Percentiles rank a stretch among this genome's conserved stretches.
Conservation (phyloP, 169 alveolate species). For the Eimeria sp. region DNA sequence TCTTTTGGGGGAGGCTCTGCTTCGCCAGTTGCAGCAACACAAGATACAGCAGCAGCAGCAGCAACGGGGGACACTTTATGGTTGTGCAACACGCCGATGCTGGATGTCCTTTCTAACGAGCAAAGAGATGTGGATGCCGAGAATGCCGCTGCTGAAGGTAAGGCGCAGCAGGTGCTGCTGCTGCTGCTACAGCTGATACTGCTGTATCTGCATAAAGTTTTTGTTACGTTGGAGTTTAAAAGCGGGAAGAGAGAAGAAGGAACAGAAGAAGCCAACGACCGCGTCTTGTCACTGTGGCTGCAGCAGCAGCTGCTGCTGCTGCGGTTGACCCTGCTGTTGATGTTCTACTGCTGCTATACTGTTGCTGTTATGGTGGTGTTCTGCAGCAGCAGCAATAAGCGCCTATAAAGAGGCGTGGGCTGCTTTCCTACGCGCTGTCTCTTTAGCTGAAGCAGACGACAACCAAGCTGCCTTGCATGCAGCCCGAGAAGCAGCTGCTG, state of each 20-base stretch:
- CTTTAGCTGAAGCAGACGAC: not conserved
- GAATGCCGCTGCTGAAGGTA: not conserved
- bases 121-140: not conserved
- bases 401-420: conserved; percentile 41
- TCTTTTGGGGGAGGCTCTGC: not conserved
- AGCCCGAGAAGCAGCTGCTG: conserved; percentile 69
- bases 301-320: not conserved
- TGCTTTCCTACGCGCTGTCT: conserved; percentile 6
- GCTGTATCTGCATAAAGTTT: not conserved
- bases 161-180: not conserved
- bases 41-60: conserved; percentile 35
- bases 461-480: conserved; percentile 39
- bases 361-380: not conserved
- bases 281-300: not conserved
- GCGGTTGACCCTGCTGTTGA: not conserved
- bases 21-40: conserved; percentile 11
- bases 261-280: no score
- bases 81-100: not conserved
- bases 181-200: not conserved
- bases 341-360: not conserved
- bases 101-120: not conserved
- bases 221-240: no score
- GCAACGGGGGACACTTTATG: not conserved
- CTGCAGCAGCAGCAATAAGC: conserved; percentile 29
- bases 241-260: no score